Evolutionary conservation across 305 asterid genomes (phyloP).

Genomic region (Ilex paraguariensis): DNA sequence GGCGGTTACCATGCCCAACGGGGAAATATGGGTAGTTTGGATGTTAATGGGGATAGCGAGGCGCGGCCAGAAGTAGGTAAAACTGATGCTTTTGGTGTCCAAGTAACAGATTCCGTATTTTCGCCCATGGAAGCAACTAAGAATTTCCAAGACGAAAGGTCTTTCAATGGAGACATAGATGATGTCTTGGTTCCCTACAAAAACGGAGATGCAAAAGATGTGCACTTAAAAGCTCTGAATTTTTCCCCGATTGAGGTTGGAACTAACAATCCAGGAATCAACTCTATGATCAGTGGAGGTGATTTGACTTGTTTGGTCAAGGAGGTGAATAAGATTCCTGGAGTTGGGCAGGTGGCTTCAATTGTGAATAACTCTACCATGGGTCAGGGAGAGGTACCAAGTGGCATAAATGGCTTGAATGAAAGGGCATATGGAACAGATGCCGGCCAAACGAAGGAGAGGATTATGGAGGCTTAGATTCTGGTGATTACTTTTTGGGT

Average conservation of each 20-base stretch:
- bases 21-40: neutral
- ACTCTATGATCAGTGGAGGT: neutral
- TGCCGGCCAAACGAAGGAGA: neutral
- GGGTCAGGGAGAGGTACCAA: neutral
- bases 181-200: neutral
- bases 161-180: neutral
- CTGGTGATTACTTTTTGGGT: neutral
- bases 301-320: neutral
- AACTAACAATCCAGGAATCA: neutral
- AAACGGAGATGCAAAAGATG: neutral
- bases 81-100: slow-evolving; percentile 3
- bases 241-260: neutral
- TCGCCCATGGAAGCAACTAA: neutral
- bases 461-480: neutral
- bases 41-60: neutral
- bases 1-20: slow-evolving; percentile 5
- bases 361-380: neutral
- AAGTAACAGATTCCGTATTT: slow-evolving; percentile 11
- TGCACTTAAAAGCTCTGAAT: neutral
- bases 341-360: slow-evolving; percentile 2
- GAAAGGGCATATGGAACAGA: neutral
- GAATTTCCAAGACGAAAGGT: neutral
- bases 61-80: slow-evolving; percentile 5
- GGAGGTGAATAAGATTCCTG: neutral
- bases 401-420: slow-evolving; percentile 1